These are phyloP conservation scores for Parafenestella ontariensis DNA, from an alignment of 2,329 filamentous ascomycete genomes.

Conservation along the genomic window DNA sequence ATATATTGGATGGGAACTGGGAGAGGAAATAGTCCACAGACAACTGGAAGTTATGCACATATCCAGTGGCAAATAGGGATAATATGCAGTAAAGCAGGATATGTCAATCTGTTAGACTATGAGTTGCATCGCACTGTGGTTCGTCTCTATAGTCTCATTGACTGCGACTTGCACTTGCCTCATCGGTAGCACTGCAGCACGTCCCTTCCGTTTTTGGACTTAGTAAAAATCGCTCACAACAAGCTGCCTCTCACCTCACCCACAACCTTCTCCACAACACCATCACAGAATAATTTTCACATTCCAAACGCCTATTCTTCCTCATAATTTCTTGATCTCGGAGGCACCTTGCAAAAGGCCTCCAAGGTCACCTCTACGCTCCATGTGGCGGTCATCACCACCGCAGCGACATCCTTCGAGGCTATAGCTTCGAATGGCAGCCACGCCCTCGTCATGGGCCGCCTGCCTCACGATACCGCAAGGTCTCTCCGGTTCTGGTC, in stretches of 20 bases:
- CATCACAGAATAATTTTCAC: not conserved
- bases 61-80: no score
- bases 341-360: not conserved
- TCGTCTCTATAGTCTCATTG: not conserved
- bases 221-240: not conserved
- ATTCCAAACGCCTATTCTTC: not conserved
- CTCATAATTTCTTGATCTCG: not conserved
- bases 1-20: no score
- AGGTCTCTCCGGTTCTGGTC: no score
- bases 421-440: no score
- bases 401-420: no score
- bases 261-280: not conserved
- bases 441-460: no score
- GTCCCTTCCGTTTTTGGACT: not conserved
- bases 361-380: no score
- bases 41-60: no score
- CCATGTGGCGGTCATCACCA: no score
- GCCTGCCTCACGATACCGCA: no score
- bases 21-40: no score
- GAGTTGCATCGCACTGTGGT: not conserved
- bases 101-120: not conserved
- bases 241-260: constrained; percentile 2
- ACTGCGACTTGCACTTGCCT: not conserved
- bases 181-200: not conserved
- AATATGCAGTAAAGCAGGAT: not conserved